phyloP scores from a whole-genome alignment of 306 rosid species.

The Lathyrus oleraceus region DNA sequence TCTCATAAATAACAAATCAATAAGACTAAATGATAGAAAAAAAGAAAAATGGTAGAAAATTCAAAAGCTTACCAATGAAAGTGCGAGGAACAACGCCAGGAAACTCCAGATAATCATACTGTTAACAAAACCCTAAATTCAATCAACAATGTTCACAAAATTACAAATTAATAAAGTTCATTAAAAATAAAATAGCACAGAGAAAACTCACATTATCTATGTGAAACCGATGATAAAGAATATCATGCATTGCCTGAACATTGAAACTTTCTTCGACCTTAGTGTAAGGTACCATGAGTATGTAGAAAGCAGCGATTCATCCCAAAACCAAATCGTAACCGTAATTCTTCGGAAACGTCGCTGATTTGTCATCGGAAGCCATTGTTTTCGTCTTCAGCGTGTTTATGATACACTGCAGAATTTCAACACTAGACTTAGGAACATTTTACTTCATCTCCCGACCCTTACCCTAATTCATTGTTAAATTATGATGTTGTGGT shows the following conservation, averaged over 20 bases:
- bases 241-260: conserved; percentile 91
- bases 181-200: not conserved
- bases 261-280: conserved; percentile 98
- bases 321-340: conserved; percentile 74
- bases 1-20: too few relatives aligned
- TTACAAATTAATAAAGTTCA: conserved; percentile 12
- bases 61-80: conserved; percentile 57
- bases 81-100: conserved; percentile 95
- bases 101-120: conserved; percentile 95
- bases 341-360: conserved; percentile 45
- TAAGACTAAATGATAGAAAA: too few relatives aligned
- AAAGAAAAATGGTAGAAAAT: too few relatives aligned
- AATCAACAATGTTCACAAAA: conserved; percentile 20
- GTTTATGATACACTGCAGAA: not conserved
- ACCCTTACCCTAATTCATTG: too few relatives aligned
- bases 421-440: not conserved
- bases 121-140: conserved; percentile 19
- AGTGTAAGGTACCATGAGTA: conserved; percentile 71
- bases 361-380: too few relatives aligned
- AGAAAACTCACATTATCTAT: conserved; percentile 59
- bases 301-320: conserved; percentile 64
- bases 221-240: conserved; percentile 66
- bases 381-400: conserved; percentile 40
- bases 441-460: too few relatives aligned
- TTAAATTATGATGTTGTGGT: too few relatives aligned